Conservation (phyloP, 768 basidiomycete genomes). For the Clavaria fumosa region DNA sequence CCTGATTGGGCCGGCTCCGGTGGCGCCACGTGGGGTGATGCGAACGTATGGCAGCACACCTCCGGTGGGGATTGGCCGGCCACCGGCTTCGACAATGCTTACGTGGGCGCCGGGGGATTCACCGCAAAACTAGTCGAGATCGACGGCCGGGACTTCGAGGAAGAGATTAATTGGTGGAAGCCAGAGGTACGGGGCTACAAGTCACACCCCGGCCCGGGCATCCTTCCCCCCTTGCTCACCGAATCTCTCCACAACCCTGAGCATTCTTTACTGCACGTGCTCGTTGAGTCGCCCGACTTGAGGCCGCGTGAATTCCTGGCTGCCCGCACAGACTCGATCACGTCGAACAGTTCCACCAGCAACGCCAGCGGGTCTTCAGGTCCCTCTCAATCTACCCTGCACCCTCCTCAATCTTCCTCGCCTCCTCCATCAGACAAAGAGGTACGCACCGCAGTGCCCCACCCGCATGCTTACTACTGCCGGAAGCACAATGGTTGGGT, state of each 20-base stretch:
- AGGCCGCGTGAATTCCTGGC: constrained; percentile 7
- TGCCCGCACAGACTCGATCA: constrained; percentile 7
- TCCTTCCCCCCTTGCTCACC: constrained; percentile 52
- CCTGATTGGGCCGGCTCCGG: constrained; percentile 1
- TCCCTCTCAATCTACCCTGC: constrained; percentile 10
- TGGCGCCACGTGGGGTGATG: not conserved
- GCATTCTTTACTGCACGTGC: constrained; percentile 55
- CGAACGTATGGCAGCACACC: constrained; percentile 1
- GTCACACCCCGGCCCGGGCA: constrained; percentile 52
- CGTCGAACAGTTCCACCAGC: constrained; percentile 12
- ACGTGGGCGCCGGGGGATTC: constrained; percentile 12
- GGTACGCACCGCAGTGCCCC: constrained; percentile 54
- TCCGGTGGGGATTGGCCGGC: constrained; percentile 4
- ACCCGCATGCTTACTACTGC: constrained; percentile 75
- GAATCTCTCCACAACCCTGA: constrained; percentile 57
- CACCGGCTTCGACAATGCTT: constrained; percentile 14
- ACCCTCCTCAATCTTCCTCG: constrained; percentile 19
- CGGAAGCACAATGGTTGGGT: constrained; percentile 75
- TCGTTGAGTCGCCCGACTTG: constrained; percentile 18
- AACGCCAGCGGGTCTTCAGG: constrained; percentile 15
- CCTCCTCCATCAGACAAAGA: constrained; percentile 43
- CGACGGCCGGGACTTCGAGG: constrained; percentile 40
- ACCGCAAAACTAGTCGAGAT: constrained; percentile 23
- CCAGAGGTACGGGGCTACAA: constrained; percentile 25
- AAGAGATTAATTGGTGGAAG: constrained; percentile 65